Base-by-base conservation (phyloP, 805 yeast species). In the Pichia gijzeniarum region DNA sequence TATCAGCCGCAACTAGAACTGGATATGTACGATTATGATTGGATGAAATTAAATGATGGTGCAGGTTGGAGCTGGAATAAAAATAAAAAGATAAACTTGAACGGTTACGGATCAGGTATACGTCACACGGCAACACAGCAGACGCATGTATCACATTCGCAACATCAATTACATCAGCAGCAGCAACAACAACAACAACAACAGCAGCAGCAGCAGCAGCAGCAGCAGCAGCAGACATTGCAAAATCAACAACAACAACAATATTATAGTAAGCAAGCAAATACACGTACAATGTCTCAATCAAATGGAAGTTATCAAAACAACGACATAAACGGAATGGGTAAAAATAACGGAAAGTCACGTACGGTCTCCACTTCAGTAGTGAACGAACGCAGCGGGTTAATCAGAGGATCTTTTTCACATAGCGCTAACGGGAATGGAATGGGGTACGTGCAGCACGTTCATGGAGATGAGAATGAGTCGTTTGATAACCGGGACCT, bases 11-110 rank as follows among this genome's bases (percentile, higher is more conserved):
- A 20, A 33, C 25, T 22, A 42, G 77, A 77, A 55, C 58, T 65
- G 32, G 79, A 80, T 48, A 88, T 83, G 59, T 85, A 78, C 10
- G 77, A 74, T 51, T 85, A 82, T 57, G 95, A 85, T 59, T 84
- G 95, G 95, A 77, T 82, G 80, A 80, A 76, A 55, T 72, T 85
- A 54, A 85, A 85, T 59, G 78, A 79, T 42, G 93, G 93, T 40
- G 76, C 76, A 59, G 93, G 93, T 16, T 85, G 93, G 93, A 88
- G 84, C 60, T 74, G 85, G 57, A 60, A 72, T 49, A 76, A 82
- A 49, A 85, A 85, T 60, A 83, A 81, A 61, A 82, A 86, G 59
- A 87, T 86, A 38, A 85, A 85, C 64, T 65, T 85, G 52, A 88
- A 85, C 61, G 95, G 95, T 4, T 85, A 85, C 60, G 93, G 93